phyloP scores from a whole-genome alignment of 148 eudicot genomes.

The Cornus kousa region DNA sequence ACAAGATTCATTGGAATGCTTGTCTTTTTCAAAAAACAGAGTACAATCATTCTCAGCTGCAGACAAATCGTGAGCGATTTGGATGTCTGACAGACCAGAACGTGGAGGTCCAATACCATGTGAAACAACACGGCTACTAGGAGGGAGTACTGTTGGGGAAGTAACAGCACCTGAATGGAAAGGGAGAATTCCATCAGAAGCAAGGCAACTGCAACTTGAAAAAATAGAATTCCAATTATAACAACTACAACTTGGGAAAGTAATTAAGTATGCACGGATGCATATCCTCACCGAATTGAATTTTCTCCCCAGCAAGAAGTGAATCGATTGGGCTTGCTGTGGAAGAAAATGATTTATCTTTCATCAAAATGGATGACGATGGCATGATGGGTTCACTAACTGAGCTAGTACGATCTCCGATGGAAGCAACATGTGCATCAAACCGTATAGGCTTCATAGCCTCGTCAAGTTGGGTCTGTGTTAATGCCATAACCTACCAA shows the following conservation, averaged over 20 bases:
- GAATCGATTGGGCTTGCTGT: constrained; percentile 80
- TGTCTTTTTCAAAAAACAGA: constrained; percentile 59
- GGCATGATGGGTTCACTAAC: constrained; percentile 34
- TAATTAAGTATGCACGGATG: constrained; percentile 4
- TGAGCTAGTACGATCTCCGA: constrained; percentile 43
- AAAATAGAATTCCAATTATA: no score
- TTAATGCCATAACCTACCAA: constrained; percentile 78
- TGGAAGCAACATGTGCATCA: constrained; percentile 40
- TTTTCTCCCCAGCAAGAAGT: constrained; percentile 95
- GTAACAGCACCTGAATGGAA: constrained; percentile 81
- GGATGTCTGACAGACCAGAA: constrained; percentile 51
- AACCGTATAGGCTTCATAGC: constrained; percentile 78
- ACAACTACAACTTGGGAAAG: constrained; percentile 2
- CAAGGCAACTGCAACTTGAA: neutral
- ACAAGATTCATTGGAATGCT: constrained; percentile 42
- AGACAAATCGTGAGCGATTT: constrained; percentile 41
- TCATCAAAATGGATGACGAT: constrained; percentile 43
- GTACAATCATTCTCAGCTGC: constrained; percentile 36
- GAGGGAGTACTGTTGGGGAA: constrained; percentile 73
- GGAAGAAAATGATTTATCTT: constrained; percentile 57
- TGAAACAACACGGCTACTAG: constrained; percentile 51
- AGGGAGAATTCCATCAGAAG: constrained; percentile 9
- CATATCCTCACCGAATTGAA: constrained; percentile 74
- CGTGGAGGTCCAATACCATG: constrained; percentile 59
- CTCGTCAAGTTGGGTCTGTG: constrained; percentile 86